Percentiles rank a stretch among this genome's conserved stretches.
phyloP scores from a whole-genome alignment of 2,329 filamentous ascomycete species.

The Hawksworthiomyces lignivorus region DNA sequence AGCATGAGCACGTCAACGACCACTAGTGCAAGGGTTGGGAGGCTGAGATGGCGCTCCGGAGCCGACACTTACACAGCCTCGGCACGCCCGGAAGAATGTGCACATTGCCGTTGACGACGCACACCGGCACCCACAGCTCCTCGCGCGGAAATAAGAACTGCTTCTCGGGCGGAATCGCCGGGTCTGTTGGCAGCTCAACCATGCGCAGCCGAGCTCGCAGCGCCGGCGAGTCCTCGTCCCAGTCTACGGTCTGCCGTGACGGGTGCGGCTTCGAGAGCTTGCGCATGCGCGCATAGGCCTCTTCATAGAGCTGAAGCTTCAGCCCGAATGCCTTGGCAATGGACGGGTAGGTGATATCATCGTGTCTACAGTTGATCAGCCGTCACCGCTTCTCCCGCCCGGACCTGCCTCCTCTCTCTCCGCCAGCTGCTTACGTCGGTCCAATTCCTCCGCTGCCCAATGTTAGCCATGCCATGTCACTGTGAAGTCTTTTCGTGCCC shows the following conservation, averaged over 20 bases:
- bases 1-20: no score
- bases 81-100: slow-evolving; percentile 91
- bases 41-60: no score
- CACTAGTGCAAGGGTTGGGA: no score
- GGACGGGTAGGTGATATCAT: slow-evolving; percentile 94
- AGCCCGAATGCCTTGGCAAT: slow-evolving; percentile 85
- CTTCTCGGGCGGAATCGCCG: slow-evolving; percentile 52
- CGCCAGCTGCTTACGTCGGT: slow-evolving; percentile 70
- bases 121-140: slow-evolving; percentile 84
- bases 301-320: slow-evolving; percentile 67
- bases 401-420: no score
- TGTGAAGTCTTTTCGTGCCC: neutral
- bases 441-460: slow-evolving; percentile 72
- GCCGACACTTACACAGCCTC: slow-evolving; percentile 59
- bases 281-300: slow-evolving; percentile 77
- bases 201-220: slow-evolving; percentile 81
- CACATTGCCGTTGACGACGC: slow-evolving; percentile 84
- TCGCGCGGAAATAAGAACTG: slow-evolving; percentile 75
- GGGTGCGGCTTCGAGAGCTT: slow-evolving; percentile 65
- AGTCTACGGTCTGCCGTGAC: slow-evolving; percentile 67
- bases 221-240: slow-evolving; percentile 72
- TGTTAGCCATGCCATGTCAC: neutral
- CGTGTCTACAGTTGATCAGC: no score
- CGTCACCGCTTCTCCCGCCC: no score
- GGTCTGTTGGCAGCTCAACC: slow-evolving; percentile 77